phyloP scores from a whole-genome alignment of 306 rosid species.

The Herpetospermum pedunculosum region DNA sequence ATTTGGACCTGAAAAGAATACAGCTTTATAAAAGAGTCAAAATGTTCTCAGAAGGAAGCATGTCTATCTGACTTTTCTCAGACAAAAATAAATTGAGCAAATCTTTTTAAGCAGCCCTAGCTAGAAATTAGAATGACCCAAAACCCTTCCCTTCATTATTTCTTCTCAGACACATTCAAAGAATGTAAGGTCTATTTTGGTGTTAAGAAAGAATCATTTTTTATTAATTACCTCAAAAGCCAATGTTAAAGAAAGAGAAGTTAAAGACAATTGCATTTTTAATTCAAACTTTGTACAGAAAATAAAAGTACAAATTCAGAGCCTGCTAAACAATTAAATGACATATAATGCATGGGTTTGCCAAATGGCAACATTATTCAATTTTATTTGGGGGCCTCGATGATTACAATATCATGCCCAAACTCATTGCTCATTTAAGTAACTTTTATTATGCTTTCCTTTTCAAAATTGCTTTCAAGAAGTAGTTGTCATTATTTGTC shows the following conservation, averaged over 20 bases:
- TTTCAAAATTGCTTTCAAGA: not conserved
- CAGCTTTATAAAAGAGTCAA: no score
- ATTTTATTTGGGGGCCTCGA: not conserved
- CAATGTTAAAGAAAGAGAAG: not conserved
- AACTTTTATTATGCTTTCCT: not conserved
- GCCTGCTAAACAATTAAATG: no score
- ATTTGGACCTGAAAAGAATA: no score
- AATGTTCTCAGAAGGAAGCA: slow-evolving; percentile 11
- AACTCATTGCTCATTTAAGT: not conserved
- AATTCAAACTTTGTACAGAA: no score
- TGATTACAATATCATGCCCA: not conserved
- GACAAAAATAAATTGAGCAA: slow-evolving; percentile 81
- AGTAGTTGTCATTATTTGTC: not conserved
- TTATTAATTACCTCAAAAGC: not conserved
- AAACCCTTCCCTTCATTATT: slow-evolving; percentile 9
- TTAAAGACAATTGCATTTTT: not conserved
- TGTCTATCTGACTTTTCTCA: slow-evolving; percentile 47
- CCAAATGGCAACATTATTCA: no score
- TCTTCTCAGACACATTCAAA: not conserved
- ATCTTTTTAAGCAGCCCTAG: slow-evolving; percentile 48
- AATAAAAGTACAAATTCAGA: not conserved
- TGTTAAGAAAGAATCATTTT: not conserved
- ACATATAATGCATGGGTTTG: no score
- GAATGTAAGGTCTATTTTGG: not conserved
- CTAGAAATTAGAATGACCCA: slow-evolving; percentile 20